A percentile compares a stretch with the other conserved stretches of the same genome.
Evolutionary conservation across 1,284 basidiomycete species (phyloP).

Genomic region (Tylopilus sp.): DNA sequence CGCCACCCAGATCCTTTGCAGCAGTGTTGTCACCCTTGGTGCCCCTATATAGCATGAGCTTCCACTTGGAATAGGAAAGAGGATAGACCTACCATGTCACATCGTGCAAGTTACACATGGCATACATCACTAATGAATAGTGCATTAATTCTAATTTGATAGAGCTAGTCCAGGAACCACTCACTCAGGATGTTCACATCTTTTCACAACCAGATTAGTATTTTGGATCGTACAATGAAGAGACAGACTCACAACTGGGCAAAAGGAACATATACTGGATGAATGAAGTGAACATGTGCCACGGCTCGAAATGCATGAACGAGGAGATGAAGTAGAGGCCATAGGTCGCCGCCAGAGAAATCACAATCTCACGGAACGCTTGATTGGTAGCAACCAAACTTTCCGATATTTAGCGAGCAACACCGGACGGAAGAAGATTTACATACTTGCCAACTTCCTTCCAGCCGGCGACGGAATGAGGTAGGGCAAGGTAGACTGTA

Average conservation of each 20-base stretch:
- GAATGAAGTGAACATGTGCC: conserved; percentile 94
- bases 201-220: conserved; percentile 32
- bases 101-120: conserved; percentile 87
- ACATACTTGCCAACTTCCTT: conserved; percentile 59
- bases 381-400: conserved; percentile 60
- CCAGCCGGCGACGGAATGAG: conserved; percentile 71
- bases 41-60: conserved; percentile 48
- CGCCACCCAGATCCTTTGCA: conserved; percentile 80
- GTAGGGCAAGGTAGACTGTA: conserved; percentile 81
- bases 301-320: conserved; percentile 84
- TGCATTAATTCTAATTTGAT: not conserved
- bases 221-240: not conserved
- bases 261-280: conserved; percentile 77
- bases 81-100: conserved; percentile 63
- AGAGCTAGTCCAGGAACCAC: conserved; percentile 14
- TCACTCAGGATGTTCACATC: conserved; percentile 83
- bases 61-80: not conserved
- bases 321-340: conserved; percentile 85
- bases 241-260: conserved; percentile 54
- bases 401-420: conserved; percentile 15
- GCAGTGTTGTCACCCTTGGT: conserved; percentile 88
- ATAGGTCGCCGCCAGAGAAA: conserved; percentile 80
- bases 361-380: conserved; percentile 76
- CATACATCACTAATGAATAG: conserved; percentile 65
- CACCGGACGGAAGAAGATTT: not conserved